phyloP scores from a whole-genome alignment of 108 stramenopile species.

The Heterococcus sp. region DNA sequence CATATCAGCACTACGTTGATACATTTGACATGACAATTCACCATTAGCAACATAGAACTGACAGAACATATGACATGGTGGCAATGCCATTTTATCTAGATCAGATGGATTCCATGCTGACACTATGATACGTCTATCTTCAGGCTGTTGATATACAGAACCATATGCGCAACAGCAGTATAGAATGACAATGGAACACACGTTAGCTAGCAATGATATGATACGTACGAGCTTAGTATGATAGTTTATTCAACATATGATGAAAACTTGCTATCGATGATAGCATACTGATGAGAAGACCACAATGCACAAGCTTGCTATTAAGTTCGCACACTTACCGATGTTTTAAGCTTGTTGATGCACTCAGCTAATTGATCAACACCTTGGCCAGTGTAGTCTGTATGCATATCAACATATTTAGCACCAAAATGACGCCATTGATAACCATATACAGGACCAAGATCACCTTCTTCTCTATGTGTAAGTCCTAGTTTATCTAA shows the following conservation, averaged over 20 bases:
- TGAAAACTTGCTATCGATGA: no score
- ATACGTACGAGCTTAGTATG: no score
- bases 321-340: no score
- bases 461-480: conserved; percentile 95
- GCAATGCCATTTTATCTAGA: conserved; percentile 87
- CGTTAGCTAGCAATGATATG: no score
- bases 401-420: conserved; percentile 88
- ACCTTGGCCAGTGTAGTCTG: conserved; percentile 95
- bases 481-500: conserved; percentile 82
- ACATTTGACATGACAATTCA: conserved; percentile 96
- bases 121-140: conserved; percentile 91
- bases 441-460: conserved; percentile 99
- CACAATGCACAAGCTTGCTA: no score
- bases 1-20: conserved; percentile 99
- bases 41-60: conserved; percentile 95
- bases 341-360: conserved; percentile 85
- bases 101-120: conserved; percentile 98
- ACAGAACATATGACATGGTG: conserved; percentile 99
- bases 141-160: no score
- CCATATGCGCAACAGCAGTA: no score
- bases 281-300: no score
- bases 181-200: no score
- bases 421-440: conserved; percentile 99
- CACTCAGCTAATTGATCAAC: conserved; percentile 95
- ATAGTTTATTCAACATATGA: no score